A percentile compares a stretch with the other conserved stretches of the same genome.
phyloP scores from a whole-genome alignment of 768 basidiomycete species.

The Hysterangium stoloniferum region DNA sequence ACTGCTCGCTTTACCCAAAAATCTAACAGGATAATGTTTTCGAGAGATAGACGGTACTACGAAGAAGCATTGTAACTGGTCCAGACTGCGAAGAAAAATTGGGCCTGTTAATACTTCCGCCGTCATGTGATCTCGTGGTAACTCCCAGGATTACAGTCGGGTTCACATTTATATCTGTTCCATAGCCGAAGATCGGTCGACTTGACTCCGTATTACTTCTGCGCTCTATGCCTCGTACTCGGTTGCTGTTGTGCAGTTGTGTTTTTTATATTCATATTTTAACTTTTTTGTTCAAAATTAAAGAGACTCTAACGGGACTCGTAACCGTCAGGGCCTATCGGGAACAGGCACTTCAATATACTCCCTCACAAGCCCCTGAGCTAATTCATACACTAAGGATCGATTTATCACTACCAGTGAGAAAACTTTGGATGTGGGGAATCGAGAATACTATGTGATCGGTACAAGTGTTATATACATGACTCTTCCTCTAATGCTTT shows the following conservation, averaged over 20 bases:
- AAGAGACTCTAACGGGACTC: slow-evolving; percentile 57
- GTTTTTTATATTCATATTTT: neutral
- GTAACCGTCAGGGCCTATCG: slow-evolving; percentile 56
- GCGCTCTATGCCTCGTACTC: slow-evolving; percentile 49
- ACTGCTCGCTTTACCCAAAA: no score
- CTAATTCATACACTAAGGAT: no score
- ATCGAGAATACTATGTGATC: slow-evolving; percentile 58
- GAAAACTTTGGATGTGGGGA: slow-evolving; percentile 47
- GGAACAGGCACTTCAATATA: slow-evolving; percentile 42
- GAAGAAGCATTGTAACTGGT: no score
- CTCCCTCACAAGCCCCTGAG: no score
- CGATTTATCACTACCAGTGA: slow-evolving; percentile 46
- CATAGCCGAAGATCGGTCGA: slow-evolving; percentile 42
- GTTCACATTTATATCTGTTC: slow-evolving; percentile 2
- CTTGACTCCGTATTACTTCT: slow-evolving; percentile 57
- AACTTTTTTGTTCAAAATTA: neutral
- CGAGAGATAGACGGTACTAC: no score
- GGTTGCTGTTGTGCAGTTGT: slow-evolving; percentile 29
- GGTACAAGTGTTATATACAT: slow-evolving; percentile 17
- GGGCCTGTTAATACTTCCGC: no score
- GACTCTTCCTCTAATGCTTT: no score
- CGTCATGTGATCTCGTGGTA: no score
- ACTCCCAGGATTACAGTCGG: no score
- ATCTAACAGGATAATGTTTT: no score
- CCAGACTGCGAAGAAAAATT: no score